phyloP scores from a whole-genome alignment of 2,329 filamentous ascomycete genomes.

The Fusarium sp. region DNA sequence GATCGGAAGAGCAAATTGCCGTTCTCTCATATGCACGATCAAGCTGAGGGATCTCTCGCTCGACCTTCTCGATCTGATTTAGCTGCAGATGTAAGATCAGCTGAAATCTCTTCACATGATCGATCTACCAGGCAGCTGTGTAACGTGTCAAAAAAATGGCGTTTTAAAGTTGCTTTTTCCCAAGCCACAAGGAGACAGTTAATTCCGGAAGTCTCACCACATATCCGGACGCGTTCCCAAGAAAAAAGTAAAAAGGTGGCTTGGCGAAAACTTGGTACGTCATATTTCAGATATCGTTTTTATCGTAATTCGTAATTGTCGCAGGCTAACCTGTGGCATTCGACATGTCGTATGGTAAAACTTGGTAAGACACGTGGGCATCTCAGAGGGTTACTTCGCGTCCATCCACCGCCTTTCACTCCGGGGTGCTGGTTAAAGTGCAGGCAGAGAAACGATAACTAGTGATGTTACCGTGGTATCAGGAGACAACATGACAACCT shows the following conservation, averaged over 20 bases:
- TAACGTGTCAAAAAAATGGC: neutral
- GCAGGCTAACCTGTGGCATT: neutral
- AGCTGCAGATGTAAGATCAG: neutral
- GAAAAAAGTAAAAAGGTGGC: neutral
- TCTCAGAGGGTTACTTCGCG: neutral
- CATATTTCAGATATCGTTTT: neutral
- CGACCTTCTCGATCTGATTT: neutral
- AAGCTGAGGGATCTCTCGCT: neutral
- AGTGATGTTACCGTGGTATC: neutral
- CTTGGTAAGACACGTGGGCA: neutral
- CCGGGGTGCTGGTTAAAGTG: neutral
- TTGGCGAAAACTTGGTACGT: neutral
- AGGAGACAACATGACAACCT: neutral
- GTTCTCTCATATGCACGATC: neutral
- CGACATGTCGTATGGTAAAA: neutral
- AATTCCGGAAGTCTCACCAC: neutral
- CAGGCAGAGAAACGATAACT: neutral
- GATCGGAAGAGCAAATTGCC: neutral
- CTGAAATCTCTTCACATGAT: neutral
- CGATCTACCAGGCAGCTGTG: neutral
- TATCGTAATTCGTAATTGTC: neutral
- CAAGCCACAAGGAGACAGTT: neutral
- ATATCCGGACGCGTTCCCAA: neutral
- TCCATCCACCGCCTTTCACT: neutral
- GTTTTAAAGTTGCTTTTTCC: neutral